Evolutionary conservation across 2,329 filamentous ascomycete species (phyloP).

Genomic region (Cladophialophora carrionii): DNA sequence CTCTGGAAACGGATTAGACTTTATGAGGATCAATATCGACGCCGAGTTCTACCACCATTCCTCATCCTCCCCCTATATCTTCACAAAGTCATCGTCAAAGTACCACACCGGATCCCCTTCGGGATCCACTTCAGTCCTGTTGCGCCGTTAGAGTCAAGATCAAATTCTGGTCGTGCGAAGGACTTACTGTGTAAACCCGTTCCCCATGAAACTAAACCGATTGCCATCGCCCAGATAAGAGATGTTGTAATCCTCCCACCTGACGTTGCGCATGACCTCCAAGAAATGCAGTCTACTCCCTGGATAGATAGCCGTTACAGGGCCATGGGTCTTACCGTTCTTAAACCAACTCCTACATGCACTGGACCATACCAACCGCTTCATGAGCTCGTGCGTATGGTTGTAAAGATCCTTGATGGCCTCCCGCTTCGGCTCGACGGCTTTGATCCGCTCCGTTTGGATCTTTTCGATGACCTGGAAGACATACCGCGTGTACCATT

Average conservation of each 20-base stretch:
- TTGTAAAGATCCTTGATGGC: conserved; percentile 44
- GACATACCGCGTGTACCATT: conserved; percentile 38
- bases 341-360: conserved; percentile 34
- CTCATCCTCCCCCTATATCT: conserved; percentile 14
- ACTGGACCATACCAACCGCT: conserved; percentile 38
- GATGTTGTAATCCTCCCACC: conserved; percentile 48
- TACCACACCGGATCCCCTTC: conserved; percentile 33
- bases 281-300: conserved; percentile 44
- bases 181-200: conserved; percentile 47
- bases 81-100: conserved; percentile 30
- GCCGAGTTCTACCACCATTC: background rate
- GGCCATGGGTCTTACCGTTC: conserved; percentile 32
- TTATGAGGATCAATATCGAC: too few relatives aligned
- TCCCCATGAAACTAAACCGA: conserved; percentile 49
- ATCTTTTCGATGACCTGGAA: conserved; percentile 40
- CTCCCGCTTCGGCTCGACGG: conserved; percentile 36
- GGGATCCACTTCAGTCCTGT: background rate
- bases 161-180: background rate
- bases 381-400: conserved; percentile 48
- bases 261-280: conserved; percentile 43
- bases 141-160: background rate
- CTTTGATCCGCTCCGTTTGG: conserved; percentile 36
- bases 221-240: conserved; percentile 44
- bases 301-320: conserved; percentile 34
- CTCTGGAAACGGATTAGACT: too few relatives aligned